These are phyloP conservation scores for Epipyxis sp. DNA, from an alignment of 108 stramenopile genomes.

Conservation along the genomic window DNA sequence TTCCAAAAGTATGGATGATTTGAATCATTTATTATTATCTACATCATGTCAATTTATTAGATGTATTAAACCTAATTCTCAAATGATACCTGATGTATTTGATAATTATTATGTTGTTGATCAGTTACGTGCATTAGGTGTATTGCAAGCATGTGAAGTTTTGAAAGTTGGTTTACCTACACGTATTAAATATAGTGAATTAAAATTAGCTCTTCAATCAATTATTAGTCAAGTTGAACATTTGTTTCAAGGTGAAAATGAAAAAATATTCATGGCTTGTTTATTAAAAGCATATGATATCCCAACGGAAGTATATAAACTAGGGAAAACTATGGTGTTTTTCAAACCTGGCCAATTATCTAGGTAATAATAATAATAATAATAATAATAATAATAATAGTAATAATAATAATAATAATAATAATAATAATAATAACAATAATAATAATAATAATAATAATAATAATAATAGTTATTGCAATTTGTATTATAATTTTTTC, in stretches of 20 bases:
- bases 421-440: too few relatives aligned
- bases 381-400: too few relatives aligned
- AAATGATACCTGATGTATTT: slow-evolving; percentile 48
- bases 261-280: slow-evolving; percentile 35
- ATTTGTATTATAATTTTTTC: too few relatives aligned
- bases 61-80: slow-evolving; percentile 58
- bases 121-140: slow-evolving; percentile 52
- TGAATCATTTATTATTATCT: slow-evolving; percentile 37
- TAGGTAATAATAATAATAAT: too few relatives aligned
- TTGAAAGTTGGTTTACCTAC: slow-evolving; percentile 55
- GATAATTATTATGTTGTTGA: slow-evolving; percentile 44
- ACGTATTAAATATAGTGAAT: slow-evolving; percentile 50
- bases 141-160: slow-evolving; percentile 55
- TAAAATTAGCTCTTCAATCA: slow-evolving; percentile 37
- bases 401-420: too few relatives aligned
- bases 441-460: too few relatives aligned
- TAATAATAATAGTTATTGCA: too few relatives aligned
- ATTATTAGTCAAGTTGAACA: slow-evolving; percentile 34
- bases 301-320: slow-evolving; percentile 31
- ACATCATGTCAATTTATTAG: slow-evolving; percentile 56
- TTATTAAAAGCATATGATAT: slow-evolving; percentile 50
- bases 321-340: slow-evolving; percentile 45
- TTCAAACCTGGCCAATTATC: slow-evolving; percentile 45
- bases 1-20: slow-evolving; percentile 44
- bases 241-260: slow-evolving; percentile 46